Base-by-base conservation (phyloP, 2,329 filamentous ascomycete genomes). In the Penicillium frequentans region DNA sequence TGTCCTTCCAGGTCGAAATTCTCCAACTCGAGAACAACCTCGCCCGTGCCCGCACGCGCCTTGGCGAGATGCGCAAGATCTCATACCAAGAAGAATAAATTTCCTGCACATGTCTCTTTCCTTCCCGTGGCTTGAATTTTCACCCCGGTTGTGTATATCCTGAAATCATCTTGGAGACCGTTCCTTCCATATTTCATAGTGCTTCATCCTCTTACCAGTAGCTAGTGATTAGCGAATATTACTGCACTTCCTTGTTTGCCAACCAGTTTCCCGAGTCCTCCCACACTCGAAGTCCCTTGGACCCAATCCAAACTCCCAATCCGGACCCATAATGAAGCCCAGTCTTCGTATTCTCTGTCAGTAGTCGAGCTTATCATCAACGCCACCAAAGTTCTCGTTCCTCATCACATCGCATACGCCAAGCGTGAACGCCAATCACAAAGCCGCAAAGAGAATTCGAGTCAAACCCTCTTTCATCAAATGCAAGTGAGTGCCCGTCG, bases 11-110 rank as follows among this genome's bases (percentile, higher is more conserved):
- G 92, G 95, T 99, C 72, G 93, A 99, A 77, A 99, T 99, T 65
- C 82, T 98, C 54, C 92, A 98, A 76, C 84, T 99, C 63, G 93
- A 98, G 78, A 99, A 98, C 70, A 79, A 86, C 27, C 84, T 99
- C 39, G 83, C 87, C 9, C 81, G 90, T 31, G 95, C 95, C 43
- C 84, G 93, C 66, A 87, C 89, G 70, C 83, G 92, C 53, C 80
- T 99, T 62, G 93, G 95, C 62, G 95, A 99, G 83, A 98, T 99
- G 95, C 87, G 95, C 73, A 97, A 97, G 85, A 91, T 96, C 61
- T 93, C 90, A 5, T 97, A 97, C 78, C 89, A 90, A 72, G 90
- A 96, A 70, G 89, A 93, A 11, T 79, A 71, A 67, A 54, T 27
- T 21, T n/a, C 35, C n/a, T 13, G 33, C n/a, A 45, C 16, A 33